Base-by-base conservation (phyloP, 768 basidiomycete species). In the Collybia sp. region DNA sequence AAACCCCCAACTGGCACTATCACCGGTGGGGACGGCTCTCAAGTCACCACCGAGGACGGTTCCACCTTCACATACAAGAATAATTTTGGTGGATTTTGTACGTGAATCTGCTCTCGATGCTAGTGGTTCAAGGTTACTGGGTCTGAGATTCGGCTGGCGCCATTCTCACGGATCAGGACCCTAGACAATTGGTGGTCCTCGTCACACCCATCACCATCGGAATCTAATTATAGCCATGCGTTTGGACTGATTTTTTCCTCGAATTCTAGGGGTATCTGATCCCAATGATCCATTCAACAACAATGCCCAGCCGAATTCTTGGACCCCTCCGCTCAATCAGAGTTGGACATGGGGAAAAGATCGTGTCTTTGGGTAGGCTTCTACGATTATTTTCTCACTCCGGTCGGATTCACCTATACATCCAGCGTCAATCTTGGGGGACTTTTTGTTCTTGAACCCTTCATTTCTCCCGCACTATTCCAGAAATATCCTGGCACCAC, bases 281-380 rank as follows among this genome's bases (percentile, higher is more conserved):
- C 81, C 83, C 12, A 71, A 81, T 38, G 71, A 87, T 59, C 87
- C 90, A 5, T 88, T 82, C 70, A 83, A 82, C 65, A 81, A 85
- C 59, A 70, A 75, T 36, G 90, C 91, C 6, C 76, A 71, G 48
- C 74, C 85, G 8, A 89, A 93, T 55, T 80, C 76, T 2, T 93
- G 87, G 83, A 85, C 86, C 5, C 89, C 88, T 1, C 75, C 85
- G 6, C 68, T 95, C 41, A 87, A 85, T 66, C 71, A 82, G 55
- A 76, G 68, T 19, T 95, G 90, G 88, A 73, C 66, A 17, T 93
- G 72, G 70, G 80, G 77, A 12, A 66, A 67, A 42, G 76, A 89
- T 67, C 77, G 68, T 36, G 64, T 87, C 30, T 69, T 68, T 51
- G 84, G 85, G 85, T 85, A 53, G 3, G 72, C 62, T 15, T 15